Evolutionary conservation across 495 filamentous ascomycete genomes (phyloP), one percentile per base, ranked within the genome.

Genomic region (Hamigera avellanea): DNA sequence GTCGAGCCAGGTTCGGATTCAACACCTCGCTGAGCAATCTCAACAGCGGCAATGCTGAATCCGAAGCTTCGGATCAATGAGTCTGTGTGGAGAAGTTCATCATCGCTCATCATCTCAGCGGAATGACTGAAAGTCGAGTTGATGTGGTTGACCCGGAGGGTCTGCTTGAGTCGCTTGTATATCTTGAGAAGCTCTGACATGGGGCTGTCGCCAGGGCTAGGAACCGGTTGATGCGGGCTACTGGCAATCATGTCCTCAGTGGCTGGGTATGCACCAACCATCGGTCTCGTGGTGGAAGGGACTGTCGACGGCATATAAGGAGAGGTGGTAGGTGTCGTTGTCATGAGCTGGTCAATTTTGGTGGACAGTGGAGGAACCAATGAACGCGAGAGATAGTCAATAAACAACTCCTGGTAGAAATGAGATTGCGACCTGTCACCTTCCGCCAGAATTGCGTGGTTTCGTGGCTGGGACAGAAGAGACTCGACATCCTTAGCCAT

Each of bases 1-100:
- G 81, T 88, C 46, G 69, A 66, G 14, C 82, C 83, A 23, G 76
- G 73, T 27, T 85, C 76, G 3, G 82, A 79, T 39, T 83, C 80
- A 1, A 86, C 64, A 10, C 93, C 91, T 35, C 91, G 81, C 50
- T 95, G 89, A 30, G 86, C 76, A 39, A 99, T 95, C 56, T 99
- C 91, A 5, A 82, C 76, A 0, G 86, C 78, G 2, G 89, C 76
- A 34, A 99, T 88, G n/a, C 89, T 86, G 57, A 72, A 85, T 0
- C 86, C 91, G 13, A 96, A 76, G 28, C 78, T 72, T 32, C 66
- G 67, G 23, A 83, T 78, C 28, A 96, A 52, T 0, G 75, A 74
- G 45, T 88, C 81, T 7, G 74, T 80, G 26, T 73, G 65, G 3
- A 69, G 62, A 26, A 87, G 52, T 21, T 75, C 69, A 26, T 75